phyloP scores from a whole-genome alignment of 2,329 filamentous ascomycete species.

The Clonostachys solani region DNA sequence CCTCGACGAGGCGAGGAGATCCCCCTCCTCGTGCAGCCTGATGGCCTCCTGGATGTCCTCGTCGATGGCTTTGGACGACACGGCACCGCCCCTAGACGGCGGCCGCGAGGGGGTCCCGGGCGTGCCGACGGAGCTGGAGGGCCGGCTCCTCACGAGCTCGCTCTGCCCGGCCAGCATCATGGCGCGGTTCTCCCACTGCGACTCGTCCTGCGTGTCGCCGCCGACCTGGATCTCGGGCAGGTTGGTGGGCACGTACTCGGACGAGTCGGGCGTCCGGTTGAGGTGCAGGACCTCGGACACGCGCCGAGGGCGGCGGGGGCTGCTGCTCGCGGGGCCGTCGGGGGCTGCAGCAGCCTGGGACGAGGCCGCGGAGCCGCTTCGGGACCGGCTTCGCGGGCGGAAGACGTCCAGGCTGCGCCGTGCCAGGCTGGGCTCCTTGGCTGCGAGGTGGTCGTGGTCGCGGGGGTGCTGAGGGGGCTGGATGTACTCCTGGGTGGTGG shows the following conservation, averaged over 20 bases:
- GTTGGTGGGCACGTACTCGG: conserved; percentile 72
- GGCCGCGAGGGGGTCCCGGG: conserved; percentile 3
- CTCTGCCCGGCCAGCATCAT: conserved; percentile 76
- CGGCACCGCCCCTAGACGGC: conserved; percentile 11
- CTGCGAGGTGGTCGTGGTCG: conserved; percentile 18
- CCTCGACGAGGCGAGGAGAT: conserved; percentile 73
- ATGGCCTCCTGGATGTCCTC: conserved; percentile 93
- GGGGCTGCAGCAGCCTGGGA: conserved; percentile 20
- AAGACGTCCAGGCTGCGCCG: conserved; percentile 40
- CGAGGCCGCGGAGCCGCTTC: conserved; percentile 37
- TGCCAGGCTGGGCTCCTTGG: conserved; percentile 12
- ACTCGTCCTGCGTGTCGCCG: conserved; percentile 48
- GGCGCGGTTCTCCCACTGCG: conserved; percentile 87
- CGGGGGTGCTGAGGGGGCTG: conserved; percentile 51
- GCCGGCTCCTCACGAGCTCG: conserved; percentile 36
- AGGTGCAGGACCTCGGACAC: conserved; percentile 72
- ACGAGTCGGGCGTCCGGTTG: conserved; percentile 51
- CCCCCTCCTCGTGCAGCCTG: conserved; percentile 79
- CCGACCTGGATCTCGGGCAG: conserved; percentile 66
- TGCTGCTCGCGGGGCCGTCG: conserved; percentile 11
- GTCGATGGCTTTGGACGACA: conserved; percentile 51
- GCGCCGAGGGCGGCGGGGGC: conserved; percentile 20
- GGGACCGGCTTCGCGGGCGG: conserved; percentile 34
- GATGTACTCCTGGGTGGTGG: conserved; percentile 73
- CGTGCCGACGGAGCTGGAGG: conserved; percentile 19